Percentiles rank a stretch among this genome's conserved stretches.
These are phyloP conservation scores for Hypoxylon fragiforme DNA, from an alignment of 495 filamentous ascomycete genomes.

Conservation along the genomic window DNA sequence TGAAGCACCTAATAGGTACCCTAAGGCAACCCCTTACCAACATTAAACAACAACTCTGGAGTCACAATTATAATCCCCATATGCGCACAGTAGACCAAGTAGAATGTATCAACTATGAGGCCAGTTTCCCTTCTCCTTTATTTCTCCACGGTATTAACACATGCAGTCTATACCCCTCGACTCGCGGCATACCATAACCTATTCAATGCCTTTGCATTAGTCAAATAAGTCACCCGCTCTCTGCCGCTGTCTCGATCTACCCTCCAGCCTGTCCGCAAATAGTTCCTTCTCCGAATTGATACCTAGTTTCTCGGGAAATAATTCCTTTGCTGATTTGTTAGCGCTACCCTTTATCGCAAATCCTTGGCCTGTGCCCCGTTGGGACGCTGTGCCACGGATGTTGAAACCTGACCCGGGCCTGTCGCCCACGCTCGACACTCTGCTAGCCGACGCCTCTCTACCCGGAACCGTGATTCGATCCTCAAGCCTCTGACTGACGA, in stretches of 20 bases:
- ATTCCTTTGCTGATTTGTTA: slow-evolving; percentile 63
- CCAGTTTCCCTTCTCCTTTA: too few relatives aligned
- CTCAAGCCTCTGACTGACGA: slow-evolving; percentile 34
- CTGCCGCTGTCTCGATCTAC: slow-evolving; percentile 50
- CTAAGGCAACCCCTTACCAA: too few relatives aligned
- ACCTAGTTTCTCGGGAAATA: slow-evolving; percentile 69
- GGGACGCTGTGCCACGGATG: slow-evolving; percentile 64
- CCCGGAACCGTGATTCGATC: slow-evolving; percentile 44
- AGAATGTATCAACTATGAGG: too few relatives aligned
- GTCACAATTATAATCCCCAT: too few relatives aligned
- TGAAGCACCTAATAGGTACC: too few relatives aligned
- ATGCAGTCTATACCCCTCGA: too few relatives aligned
- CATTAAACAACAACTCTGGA: too few relatives aligned
- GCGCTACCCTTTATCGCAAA: slow-evolving; percentile 67
- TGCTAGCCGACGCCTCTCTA: slow-evolving; percentile 25
- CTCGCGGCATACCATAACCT: too few relatives aligned
- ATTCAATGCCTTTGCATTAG: slow-evolving; percentile 29
- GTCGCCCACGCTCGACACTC: slow-evolving; percentile 24
- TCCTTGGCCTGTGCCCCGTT: slow-evolving; percentile 54
- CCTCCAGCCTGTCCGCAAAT: slow-evolving; percentile 58
- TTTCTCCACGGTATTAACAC: too few relatives aligned
- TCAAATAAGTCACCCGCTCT: slow-evolving; percentile 60
- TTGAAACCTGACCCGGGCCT: slow-evolving; percentile 42
- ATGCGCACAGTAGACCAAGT: too few relatives aligned
- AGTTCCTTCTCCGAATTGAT: slow-evolving; percentile 72